Conservation (phyloP, 345 rosid genomes). For the Jatropha curcas region DNA sequence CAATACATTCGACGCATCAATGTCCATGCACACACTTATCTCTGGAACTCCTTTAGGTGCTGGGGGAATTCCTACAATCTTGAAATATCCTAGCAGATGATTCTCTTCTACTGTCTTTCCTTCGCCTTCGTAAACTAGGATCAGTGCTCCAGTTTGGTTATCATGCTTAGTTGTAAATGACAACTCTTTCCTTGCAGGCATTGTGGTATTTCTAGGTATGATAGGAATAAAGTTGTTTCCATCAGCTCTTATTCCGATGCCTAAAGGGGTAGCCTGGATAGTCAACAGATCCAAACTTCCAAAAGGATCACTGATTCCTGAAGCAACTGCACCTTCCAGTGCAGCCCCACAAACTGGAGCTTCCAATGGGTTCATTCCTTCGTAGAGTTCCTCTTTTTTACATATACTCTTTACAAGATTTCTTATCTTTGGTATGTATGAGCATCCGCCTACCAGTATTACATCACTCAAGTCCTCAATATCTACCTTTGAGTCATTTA, state of each 20-base stretch:
- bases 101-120: slow-evolving; percentile 62
- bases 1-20: slow-evolving; percentile 65
- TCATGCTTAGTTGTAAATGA: slow-evolving; percentile 64
- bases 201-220: slow-evolving; percentile 64
- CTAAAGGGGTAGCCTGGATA: slow-evolving; percentile 73
- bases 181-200: slow-evolving; percentile 77
- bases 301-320: slow-evolving; percentile 78
- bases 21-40: slow-evolving; percentile 88
- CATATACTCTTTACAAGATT: slow-evolving; percentile 46
- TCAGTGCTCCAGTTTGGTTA: slow-evolving; percentile 69
- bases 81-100: slow-evolving; percentile 84
- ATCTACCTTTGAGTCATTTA: slow-evolving; percentile 66
- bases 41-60: slow-evolving; percentile 75
- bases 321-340: slow-evolving; percentile 85
- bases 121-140: slow-evolving; percentile 83
- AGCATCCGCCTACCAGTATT: slow-evolving; percentile 87
- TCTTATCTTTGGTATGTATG: slow-evolving; percentile 59
- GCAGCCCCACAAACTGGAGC: slow-evolving; percentile 87
- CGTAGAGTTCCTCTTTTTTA: slow-evolving; percentile 56
- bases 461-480: slow-evolving; percentile 57
- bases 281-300: slow-evolving; percentile 82
- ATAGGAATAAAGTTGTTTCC: slow-evolving; percentile 61
- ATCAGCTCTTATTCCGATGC: slow-evolving; percentile 61
- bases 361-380: slow-evolving; percentile 60
- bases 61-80: slow-evolving; percentile 67